A percentile compares a stretch with the other conserved stretches of the same genome.
phyloP scores from a whole-genome alignment of 768 basidiomycete species.

The Gautieria morchelliformis region DNA sequence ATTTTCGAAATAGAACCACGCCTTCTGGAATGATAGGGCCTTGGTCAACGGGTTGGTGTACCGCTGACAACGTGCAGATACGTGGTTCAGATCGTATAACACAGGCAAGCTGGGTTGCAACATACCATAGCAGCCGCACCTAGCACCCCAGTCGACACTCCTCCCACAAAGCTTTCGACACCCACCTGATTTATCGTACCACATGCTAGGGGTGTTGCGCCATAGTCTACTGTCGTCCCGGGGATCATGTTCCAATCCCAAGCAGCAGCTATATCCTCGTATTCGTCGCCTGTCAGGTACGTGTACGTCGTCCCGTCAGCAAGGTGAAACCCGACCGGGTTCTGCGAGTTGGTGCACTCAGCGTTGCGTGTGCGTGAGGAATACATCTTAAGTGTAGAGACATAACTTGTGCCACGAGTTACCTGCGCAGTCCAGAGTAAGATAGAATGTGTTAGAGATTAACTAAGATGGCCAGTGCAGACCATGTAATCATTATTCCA shows the following conservation, averaged over 20 bases:
- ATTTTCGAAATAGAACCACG: constrained; percentile 62
- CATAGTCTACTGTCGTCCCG: constrained; percentile 59
- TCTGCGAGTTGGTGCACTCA: constrained; percentile 57
- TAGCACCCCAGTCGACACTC: constrained; percentile 44
- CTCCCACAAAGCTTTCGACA: constrained; percentile 53
- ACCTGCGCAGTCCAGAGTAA: constrained; percentile 29
- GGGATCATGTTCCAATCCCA: constrained; percentile 79
- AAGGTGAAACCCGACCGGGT: constrained; percentile 61
- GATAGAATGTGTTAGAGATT: neutral
- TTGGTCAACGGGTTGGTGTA: constrained; percentile 55
- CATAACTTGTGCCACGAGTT: constrained; percentile 49
- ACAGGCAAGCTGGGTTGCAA: neutral
- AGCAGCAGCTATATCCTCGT: constrained; percentile 59
- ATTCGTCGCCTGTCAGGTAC: constrained; percentile 56
- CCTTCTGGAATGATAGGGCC: constrained; percentile 52
- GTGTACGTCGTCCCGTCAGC: constrained; percentile 57
- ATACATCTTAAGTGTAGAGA: constrained; percentile 54
- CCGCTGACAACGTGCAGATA: constrained; percentile 15
- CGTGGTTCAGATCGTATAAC: neutral
- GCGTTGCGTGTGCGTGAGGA: constrained; percentile 50
- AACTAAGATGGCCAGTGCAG: neutral
- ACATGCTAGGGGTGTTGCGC: constrained; percentile 44
- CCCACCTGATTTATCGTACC: constrained; percentile 33
- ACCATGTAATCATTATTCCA: constrained; percentile 66
- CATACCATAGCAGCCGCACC: constrained; percentile 48